Percentiles rank a stretch among this genome's conserved stretches.
Conservation (phyloP, 2,329 filamentous ascomycete species). For the Fulvia fulva region DNA sequence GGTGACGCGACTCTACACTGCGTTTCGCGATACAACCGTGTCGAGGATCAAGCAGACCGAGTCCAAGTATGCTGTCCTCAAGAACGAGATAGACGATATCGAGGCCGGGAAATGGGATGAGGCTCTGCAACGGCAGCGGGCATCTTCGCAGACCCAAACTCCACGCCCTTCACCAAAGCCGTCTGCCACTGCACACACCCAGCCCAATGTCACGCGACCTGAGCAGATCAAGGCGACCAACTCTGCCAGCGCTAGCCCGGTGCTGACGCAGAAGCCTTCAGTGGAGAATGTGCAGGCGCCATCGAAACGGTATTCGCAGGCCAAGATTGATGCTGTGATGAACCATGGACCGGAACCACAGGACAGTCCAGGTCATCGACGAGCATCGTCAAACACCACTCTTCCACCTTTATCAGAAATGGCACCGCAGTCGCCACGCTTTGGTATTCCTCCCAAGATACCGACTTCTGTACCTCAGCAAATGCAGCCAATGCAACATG, state of each 20-base stretch:
- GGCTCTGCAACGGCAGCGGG: slow-evolving; percentile 25
- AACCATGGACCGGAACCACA: slow-evolving; percentile 36
- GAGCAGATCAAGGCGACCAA: slow-evolving; percentile 12
- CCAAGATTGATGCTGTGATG: slow-evolving; percentile 35
- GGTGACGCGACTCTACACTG: slow-evolving; percentile 68
- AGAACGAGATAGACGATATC: slow-evolving; percentile 63
- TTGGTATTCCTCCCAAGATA: slow-evolving; percentile 26
- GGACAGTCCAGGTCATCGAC: slow-evolving; percentile 24
- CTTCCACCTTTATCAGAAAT: slow-evolving; percentile 35
- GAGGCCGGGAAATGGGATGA: slow-evolving; percentile 58
- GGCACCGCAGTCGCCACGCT: slow-evolving; percentile 33
- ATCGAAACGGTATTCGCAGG: slow-evolving; percentile 28
- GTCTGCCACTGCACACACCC: slow-evolving; percentile 23
- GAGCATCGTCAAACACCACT: slow-evolving; percentile 30
- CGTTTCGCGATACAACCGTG: slow-evolving; percentile 68
- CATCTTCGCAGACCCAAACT: slow-evolving; percentile 15
- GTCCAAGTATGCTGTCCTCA: slow-evolving; percentile 54
- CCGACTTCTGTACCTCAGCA: slow-evolving; percentile 18
- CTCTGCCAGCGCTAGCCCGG: slow-evolving; percentile 18
- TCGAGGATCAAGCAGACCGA: slow-evolving; percentile 72
- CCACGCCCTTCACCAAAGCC: slow-evolving; percentile 25
- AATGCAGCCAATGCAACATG: slow-evolving; percentile 26
- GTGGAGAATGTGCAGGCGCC: slow-evolving; percentile 12
- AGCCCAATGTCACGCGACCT: slow-evolving; percentile 11
- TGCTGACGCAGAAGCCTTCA: slow-evolving; percentile 9